phyloP scores from a whole-genome alignment of 768 basidiomycete species.

The Termitomyces sp. region DNA sequence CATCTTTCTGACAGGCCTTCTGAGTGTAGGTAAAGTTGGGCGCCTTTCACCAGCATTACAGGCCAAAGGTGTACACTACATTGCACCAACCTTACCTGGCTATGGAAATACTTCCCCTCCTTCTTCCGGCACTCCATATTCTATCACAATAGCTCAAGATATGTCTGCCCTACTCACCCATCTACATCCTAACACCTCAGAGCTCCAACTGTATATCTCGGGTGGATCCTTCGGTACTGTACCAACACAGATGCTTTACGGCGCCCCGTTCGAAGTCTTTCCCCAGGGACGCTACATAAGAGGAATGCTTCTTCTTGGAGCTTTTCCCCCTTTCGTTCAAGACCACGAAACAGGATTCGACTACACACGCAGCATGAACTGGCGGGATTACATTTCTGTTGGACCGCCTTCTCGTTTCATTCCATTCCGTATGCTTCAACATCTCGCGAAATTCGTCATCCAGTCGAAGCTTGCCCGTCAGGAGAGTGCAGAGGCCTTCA shows the following conservation, averaged over 20 bases:
- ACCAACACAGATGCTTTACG: constrained; percentile 48
- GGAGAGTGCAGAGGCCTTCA: constrained; percentile 34
- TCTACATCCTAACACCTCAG: constrained; percentile 31
- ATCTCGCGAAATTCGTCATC: constrained; percentile 26
- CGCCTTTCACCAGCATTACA: constrained; percentile 19
- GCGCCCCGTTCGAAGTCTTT: constrained; percentile 42
- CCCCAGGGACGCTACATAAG: constrained; percentile 40
- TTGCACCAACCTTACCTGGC: constrained; percentile 45
- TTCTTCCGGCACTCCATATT: constrained; percentile 26
- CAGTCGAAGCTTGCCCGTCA: constrained; percentile 29
- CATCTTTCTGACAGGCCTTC: constrained; percentile 39
- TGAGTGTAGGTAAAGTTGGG: constrained; percentile 32
- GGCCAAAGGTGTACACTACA: constrained; percentile 28
- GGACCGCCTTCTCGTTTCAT: constrained; percentile 33
- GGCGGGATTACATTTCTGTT: constrained; percentile 36
- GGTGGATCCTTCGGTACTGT: constrained; percentile 49
- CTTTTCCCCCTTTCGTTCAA: constrained; percentile 36
- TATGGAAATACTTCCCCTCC: constrained; percentile 43
- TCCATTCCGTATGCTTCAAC: constrained; percentile 30
- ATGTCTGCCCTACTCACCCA: constrained; percentile 37
- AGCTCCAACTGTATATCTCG: constrained; percentile 38
- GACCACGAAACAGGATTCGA: constrained; percentile 26
- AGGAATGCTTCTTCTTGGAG: constrained; percentile 36
- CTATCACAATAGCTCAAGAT: constrained; percentile 32
- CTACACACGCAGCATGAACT: constrained; percentile 37